Base-by-base conservation (phyloP, 2,329 filamentous ascomycete genomes). In the Magnaporthiopsis incrustans region DNA sequence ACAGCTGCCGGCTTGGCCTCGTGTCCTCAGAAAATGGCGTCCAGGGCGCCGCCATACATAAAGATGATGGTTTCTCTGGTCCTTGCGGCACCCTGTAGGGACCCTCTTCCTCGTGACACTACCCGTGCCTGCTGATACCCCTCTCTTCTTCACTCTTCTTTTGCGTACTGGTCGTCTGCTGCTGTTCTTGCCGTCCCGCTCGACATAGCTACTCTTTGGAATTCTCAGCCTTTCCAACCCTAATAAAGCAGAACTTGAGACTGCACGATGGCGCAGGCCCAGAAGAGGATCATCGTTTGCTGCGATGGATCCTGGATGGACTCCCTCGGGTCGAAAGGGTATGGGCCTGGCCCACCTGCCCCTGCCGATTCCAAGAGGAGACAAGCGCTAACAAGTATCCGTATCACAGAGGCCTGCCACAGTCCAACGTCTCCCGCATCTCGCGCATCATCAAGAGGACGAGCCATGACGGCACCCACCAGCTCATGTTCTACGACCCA, bases 401-500 rank as follows among this genome's bases (percentile, higher is more conserved):
- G 44, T 11, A 35, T 18, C 44, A 57, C 56, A 67, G 66, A 33
- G 64, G 53, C 11, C 67, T 70, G 25, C 71, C 72, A 1, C 70
- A 70, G 7, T 73, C 72, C 61, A 73, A 73, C 62, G 72, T 73
- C 59, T 73, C 71, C 0, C 69, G 70, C 57, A 66, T 73, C 27
- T 69, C 72, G 2, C 69, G 71, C 7, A 69, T 69, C 25, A 65
- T 73, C 25, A 66, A 68, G 3, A 68, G 69, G 30, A 70, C 68
- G 33, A 70, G 71, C 56, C 65, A 64, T 26, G 68, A 71, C 50
- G 71, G 71, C 44, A 68, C 68, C 6, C 68, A 66, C 57, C 73
- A 75, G 63, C 66, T 75, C 33, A 71, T 73, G 63, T 69, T 69
- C 64, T 75, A 75, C 64, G 70, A 71, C 22, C 64, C 73, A 3